A percentile compares a stretch with the other conserved stretches of the same genome.
Evolutionary conservation across 805 yeast genomes (phyloP).

Genomic region (Suhomyces sp.): DNA sequence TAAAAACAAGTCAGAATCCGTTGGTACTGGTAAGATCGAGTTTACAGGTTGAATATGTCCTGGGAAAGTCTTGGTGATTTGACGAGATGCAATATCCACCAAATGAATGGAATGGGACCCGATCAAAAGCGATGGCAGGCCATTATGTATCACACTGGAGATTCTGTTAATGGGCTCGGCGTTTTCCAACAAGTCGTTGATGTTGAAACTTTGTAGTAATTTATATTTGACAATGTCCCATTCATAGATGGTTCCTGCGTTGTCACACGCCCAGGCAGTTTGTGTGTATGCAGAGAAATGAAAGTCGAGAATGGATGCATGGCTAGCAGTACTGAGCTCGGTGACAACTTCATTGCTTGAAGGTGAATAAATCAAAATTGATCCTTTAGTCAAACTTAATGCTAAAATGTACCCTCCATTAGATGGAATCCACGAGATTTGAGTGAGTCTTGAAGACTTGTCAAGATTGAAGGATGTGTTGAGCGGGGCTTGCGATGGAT

Average conservation of each 20-base stretch:
- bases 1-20: constrained; percentile 48
- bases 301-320: constrained; percentile 50
- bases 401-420: constrained; percentile 50
- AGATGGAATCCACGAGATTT: constrained; percentile 51
- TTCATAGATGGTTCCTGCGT: constrained; percentile 55
- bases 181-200: constrained; percentile 37
- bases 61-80: constrained; percentile 56
- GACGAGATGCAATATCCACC: constrained; percentile 39
- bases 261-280: constrained; percentile 60
- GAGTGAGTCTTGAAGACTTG: constrained; percentile 49
- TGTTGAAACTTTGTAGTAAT: constrained; percentile 41
- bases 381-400: constrained; percentile 66
- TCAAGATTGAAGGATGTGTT: constrained; percentile 53
- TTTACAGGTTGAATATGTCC: constrained; percentile 75
- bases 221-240: constrained; percentile 56
- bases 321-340: constrained; percentile 47
- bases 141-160: constrained; percentile 26
- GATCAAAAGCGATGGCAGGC: constrained; percentile 48
- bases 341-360: constrained; percentile 54
- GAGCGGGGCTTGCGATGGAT: constrained; percentile 40
- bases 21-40: constrained; percentile 40
- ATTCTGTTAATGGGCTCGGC: constrained; percentile 34
- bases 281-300: constrained; percentile 41
- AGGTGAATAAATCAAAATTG: constrained; percentile 67
- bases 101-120: constrained; percentile 69